Base-by-base conservation (phyloP, 1,284 basidiomycete genomes). In the Caloboletus inedulis region DNA sequence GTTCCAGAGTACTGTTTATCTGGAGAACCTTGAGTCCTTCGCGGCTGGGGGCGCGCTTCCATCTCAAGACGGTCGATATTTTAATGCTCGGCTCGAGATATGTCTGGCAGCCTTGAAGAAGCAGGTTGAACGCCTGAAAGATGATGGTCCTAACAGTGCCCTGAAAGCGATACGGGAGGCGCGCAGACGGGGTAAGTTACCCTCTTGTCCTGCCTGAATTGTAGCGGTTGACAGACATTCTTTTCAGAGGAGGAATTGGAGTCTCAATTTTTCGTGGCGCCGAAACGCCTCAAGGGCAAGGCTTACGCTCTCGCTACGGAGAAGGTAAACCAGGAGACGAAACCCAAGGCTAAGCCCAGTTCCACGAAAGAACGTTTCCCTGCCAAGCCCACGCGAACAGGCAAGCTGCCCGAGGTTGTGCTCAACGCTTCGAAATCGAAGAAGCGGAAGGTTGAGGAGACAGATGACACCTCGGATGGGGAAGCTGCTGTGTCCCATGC, bases 61-160 rank as follows among this genome's bases (percentile, higher is more conserved):
- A 1, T 69, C 73, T 27, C 75, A 77, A 47, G 90, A 92, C 14
- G 91, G 91, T 8, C 82, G 94, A n/a, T 92, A 93, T 73, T 95
- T 95, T 76, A 84, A 88, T 45, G 85, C 88, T 14, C 80, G 89
- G 30, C 74, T 96, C 19, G 82, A 88, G 30, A 77, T 81, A 21
- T 77, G 82, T 18, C 69, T 89, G 44, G 70, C 73, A 8, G 75
- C 79, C 1, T 72, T 96, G 25, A 74, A 76, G 57, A 70, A 66
- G 3, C 91, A 95, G 59, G 84, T 88, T 1, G 82, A 88, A 37
- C 74, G 79, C 9, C 71, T 94, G 12, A 77, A 82, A 53, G 73
- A 79, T 2, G 72, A 88, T 36, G 90, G 88, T 4, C 72, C 87
- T 0, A 66, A 66, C 3, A 79, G 76, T 0, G 88, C 87, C 6